A percentile compares a stretch with the other conserved stretches of the same genome.
Evolutionary conservation across 805 yeast species (phyloP).

Genomic region (Kodamaea sagamina): DNA sequence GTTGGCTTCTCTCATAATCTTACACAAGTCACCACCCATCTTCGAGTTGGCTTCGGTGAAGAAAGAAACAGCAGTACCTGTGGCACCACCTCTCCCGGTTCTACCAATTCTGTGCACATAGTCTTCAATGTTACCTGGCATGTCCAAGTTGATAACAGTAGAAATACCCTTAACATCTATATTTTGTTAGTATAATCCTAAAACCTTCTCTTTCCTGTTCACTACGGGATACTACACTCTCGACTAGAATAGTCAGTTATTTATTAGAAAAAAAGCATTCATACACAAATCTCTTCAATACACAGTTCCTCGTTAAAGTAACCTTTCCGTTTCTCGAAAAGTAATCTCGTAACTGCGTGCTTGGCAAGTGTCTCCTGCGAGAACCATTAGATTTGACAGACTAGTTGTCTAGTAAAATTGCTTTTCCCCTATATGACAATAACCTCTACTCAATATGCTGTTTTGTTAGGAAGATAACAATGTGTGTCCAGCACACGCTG

Average conservation of each 20-base stretch:
- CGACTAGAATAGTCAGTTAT: constrained; percentile 10
- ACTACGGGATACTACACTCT: constrained; percentile 14
- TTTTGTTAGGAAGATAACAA: constrained; percentile 8
- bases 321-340: too few species aligned
- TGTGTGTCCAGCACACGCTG: constrained; percentile 8
- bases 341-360: too few species aligned
- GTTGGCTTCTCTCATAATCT: constrained; percentile 92
- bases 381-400: not conserved
- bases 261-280: constrained; percentile 16
- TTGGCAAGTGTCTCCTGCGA: not conserved
- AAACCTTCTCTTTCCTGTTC: constrained; percentile 2
- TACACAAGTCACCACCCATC: constrained; percentile 86
- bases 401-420: constrained; percentile 8
- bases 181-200: constrained; percentile 32
- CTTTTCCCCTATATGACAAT: constrained; percentile 10
- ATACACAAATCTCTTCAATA: not conserved
- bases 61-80: constrained; percentile 93
- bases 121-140: constrained; percentile 98
- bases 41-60: constrained; percentile 86
- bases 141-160: constrained; percentile 89
- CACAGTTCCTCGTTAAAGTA: not conserved
- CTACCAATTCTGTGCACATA: constrained; percentile 99
- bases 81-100: constrained; percentile 98
- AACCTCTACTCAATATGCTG: constrained; percentile 9
- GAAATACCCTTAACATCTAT: constrained; percentile 97